A percentile compares a stretch with the other conserved stretches of the same genome.
Evolutionary conservation across 352 stramenopile species (phyloP).

Genomic region (Bremia lactucae): DNA sequence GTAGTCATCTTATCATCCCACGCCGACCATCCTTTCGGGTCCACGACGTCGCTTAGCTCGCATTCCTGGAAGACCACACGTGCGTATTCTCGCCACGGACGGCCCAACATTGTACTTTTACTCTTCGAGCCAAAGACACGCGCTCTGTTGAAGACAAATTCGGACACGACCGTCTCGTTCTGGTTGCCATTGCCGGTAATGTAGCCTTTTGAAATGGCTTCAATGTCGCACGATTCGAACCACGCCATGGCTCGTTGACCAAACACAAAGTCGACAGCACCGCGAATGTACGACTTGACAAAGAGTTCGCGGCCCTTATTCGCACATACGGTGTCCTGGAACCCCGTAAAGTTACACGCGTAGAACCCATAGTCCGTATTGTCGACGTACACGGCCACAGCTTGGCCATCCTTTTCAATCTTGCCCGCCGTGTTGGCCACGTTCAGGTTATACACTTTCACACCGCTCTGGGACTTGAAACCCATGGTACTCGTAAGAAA

Average conservation of each 20-base stretch:
- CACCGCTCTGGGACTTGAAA: constrained; percentile 1
- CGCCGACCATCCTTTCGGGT: constrained; percentile 1
- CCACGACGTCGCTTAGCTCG: constrained; percentile 1
- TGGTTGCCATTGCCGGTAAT: constrained; percentile 4
- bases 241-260: constrained; percentile 4
- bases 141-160: constrained; percentile 8
- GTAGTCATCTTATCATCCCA: constrained; percentile 1
- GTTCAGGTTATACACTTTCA: constrained; percentile 1
- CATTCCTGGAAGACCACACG: constrained; percentile 7
- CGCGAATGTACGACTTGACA: constrained; percentile 5
- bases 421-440: not conserved
- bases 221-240: constrained; percentile 7
- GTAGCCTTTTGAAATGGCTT: not conserved
- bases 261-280: constrained; percentile 11
- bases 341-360: constrained; percentile 6
- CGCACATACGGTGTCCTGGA: constrained; percentile 7
- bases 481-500: not conserved
- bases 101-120: not conserved
- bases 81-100: constrained; percentile 5
- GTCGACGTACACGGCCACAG: not conserved
- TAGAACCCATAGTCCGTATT: constrained; percentile 3
- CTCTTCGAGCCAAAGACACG: constrained; percentile 1
- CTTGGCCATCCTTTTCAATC: not conserved
- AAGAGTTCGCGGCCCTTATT: constrained; percentile 4
- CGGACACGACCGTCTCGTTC: not conserved